These are phyloP conservation scores for Debaryomycetaceae sp. DNA, from an alignment of 1,139 yeast species.

Conservation along the genomic window DNA sequence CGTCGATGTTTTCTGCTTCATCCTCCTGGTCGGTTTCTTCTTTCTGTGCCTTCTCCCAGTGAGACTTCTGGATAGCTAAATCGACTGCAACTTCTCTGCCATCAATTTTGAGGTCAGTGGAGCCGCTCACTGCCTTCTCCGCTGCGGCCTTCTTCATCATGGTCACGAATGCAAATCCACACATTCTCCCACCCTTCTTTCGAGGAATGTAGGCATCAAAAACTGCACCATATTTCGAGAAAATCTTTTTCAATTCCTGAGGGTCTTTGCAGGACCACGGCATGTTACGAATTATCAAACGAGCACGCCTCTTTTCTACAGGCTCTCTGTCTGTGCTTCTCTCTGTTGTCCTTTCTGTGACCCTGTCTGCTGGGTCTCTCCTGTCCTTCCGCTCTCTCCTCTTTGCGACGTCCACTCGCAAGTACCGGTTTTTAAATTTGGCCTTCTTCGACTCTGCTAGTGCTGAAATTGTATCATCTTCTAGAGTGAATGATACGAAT, in stretches of 20 bases:
- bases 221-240: constrained; percentile 80
- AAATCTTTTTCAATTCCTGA: constrained; percentile 62
- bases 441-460: constrained; percentile 61
- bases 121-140: constrained; percentile 71
- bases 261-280: constrained; percentile 95
- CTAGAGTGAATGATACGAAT: constrained; percentile 82
- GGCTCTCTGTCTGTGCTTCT: constrained; percentile 28
- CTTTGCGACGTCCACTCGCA: constrained; percentile 85
- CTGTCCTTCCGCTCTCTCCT: constrained; percentile 75
- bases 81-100: constrained; percentile 94
- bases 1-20: constrained; percentile 22
- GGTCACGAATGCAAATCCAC: constrained; percentile 93
- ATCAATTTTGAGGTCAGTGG: constrained; percentile 71
- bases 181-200: constrained; percentile 83
- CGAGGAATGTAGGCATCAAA: constrained; percentile 88
- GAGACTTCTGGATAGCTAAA: constrained; percentile 83
- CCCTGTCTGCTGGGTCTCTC: constrained; percentile 8
- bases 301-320: constrained; percentile 67
- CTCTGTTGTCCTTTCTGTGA: constrained; percentile 7
- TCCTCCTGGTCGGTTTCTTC: constrained; percentile 42
- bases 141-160: constrained; percentile 83
- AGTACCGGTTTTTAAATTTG: constrained; percentile 61
- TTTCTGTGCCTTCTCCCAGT: constrained; percentile 56
- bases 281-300: constrained; percentile 83
- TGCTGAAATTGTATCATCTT: constrained; percentile 82